phyloP scores from a whole-genome alignment of 768 basidiomycete species.

The Suillus ampliporus region DNA sequence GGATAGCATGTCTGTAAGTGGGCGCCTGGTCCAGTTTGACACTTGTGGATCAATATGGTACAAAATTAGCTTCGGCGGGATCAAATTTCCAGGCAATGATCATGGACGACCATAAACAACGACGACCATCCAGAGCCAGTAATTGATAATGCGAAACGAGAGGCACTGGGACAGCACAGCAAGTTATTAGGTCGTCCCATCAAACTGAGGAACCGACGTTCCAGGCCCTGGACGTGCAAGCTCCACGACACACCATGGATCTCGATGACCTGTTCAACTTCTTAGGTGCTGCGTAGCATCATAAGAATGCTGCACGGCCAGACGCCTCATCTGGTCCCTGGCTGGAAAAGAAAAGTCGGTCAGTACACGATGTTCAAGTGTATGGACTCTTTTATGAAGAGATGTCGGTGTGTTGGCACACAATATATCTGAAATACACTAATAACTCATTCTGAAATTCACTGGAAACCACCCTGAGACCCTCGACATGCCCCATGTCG shows the following conservation, averaged over 20 bases:
- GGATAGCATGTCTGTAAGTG: neutral
- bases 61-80: neutral
- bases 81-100: neutral
- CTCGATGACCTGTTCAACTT: neutral
- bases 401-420: neutral
- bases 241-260: neutral
- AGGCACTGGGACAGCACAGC: neutral
- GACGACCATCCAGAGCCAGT: neutral
- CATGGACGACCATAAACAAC: neutral
- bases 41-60: neutral
- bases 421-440: neutral
- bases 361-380: neutral
- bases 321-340: neutral
- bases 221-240: neutral
- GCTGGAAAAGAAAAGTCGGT: conserved; percentile 1
- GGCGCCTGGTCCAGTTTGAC: neutral
- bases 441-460: neutral
- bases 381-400: neutral
- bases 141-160: neutral
- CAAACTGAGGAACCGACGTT: neutral
- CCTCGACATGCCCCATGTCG: neutral
- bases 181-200: neutral
- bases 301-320: neutral
- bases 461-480: neutral
- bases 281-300: neutral